Evolutionary conservation across 1,284 basidiomycete genomes (phyloP), one percentile per base, ranked within the genome.

Genomic region (Prillingera fragicola): DNA sequence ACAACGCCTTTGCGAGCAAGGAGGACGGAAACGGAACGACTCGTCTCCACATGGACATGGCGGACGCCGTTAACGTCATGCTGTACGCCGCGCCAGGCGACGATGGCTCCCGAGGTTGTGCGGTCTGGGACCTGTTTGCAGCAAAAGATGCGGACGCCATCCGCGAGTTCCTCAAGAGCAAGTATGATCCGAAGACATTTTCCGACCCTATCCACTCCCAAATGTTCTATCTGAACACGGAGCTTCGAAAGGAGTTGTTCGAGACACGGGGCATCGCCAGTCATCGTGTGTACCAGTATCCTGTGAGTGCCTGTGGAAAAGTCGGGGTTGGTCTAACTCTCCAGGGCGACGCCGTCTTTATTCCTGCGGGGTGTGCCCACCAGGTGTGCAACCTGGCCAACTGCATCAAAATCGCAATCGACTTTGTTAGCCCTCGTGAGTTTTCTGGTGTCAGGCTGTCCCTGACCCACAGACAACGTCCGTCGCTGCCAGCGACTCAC

Each of bases 401-500:
- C 67, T 94, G 87, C 65, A 84, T 96, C 74, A 96, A 96, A 73
- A 86, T 95, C 36, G 91, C 92, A n/a, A 78, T 87, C 54, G 91
- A 97, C 72, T 97, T 92, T 71, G 88, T 96, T 53, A 88, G 85
- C 71, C 84, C 88, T 13, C 68, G 68, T 71, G 43, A 62, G 67
- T 64, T 7, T 14, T 25, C 14, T 17, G 17, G 10, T 24, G 13
- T 15, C 22, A 24, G 7, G 28, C 14, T 27, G 8, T 12, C 5
- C 24, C 46, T 52, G 28, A 48, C 38, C 33, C 13, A 18, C 38
- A 71, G 87, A 96, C 73, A 95, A 94, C 63, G 82, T 95, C 27
- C 76, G 75, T 41, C 78, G 87, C 18, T 94, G 88, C 70, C 87
- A 87, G 69, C 76, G 78, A 66, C 75, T 95, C 41, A 89, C 87